Conservation (phyloP, 2,329 filamentous ascomycete genomes). For the Fusarium hainanense region DNA sequence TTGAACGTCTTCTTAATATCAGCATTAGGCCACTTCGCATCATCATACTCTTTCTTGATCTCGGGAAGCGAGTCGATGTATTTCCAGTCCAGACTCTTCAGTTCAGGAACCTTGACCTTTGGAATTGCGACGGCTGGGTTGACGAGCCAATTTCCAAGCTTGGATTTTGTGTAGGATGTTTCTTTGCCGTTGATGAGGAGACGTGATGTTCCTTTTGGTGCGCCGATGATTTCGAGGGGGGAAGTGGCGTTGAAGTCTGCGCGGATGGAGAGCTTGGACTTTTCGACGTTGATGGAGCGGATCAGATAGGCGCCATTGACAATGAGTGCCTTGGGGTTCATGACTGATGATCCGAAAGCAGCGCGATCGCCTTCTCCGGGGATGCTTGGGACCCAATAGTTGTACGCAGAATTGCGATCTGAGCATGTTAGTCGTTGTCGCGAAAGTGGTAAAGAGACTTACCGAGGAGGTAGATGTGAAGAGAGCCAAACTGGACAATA, state of each 20-base stretch:
- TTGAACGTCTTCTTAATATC: constrained; percentile 70
- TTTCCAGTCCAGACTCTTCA: constrained; percentile 73
- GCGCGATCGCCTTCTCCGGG: constrained; percentile 47
- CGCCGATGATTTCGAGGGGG: constrained; percentile 74
- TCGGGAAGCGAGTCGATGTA: constrained; percentile 79
- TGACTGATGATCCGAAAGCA: constrained; percentile 51
- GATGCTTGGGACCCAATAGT: constrained; percentile 74
- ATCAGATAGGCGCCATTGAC: constrained; percentile 73
- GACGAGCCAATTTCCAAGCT: constrained; percentile 60
- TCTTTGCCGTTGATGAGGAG: constrained; percentile 57
- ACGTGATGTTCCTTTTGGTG: constrained; percentile 59
- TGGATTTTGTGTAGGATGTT: constrained; percentile 51
- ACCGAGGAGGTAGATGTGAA: constrained; percentile 57
- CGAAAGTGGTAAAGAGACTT: background rate
- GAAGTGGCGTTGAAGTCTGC: constrained; percentile 80
- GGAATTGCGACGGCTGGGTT: constrained; percentile 66
- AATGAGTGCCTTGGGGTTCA: constrained; percentile 55
- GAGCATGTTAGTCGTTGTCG: background rate
- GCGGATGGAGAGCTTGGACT: constrained; percentile 68
- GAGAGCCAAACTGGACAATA: constrained; percentile 50
- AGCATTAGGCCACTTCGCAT: constrained; percentile 73
- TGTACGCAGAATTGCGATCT: constrained; percentile 74
- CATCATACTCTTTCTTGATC: constrained; percentile 71
- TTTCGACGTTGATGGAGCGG: constrained; percentile 67
- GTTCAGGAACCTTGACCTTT: constrained; percentile 60